phyloP scores from a whole-genome alignment of 768 basidiomycete species.

The Polyporus arcularius region DNA sequence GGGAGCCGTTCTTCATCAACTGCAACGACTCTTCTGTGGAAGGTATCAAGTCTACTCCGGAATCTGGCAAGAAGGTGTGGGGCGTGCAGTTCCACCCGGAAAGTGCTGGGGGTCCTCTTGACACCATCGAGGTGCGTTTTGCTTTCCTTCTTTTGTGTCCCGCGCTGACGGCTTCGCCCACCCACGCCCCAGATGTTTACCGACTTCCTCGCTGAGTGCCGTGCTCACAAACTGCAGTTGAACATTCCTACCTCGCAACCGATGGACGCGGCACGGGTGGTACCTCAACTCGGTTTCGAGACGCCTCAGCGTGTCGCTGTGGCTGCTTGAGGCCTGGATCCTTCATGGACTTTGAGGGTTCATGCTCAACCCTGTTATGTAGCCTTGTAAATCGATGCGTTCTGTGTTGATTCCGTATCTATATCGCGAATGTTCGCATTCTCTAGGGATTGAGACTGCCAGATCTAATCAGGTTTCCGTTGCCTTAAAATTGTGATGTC shows the following conservation, averaged over 20 bases:
- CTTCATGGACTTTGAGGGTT: neutral
- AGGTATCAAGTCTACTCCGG: constrained; percentile 92
- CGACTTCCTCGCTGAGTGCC: constrained; percentile 85
- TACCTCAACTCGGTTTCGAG: constrained; percentile 16
- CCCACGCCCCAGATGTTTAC: constrained; percentile 75
- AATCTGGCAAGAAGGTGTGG: constrained; percentile 91
- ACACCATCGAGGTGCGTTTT: constrained; percentile 86
- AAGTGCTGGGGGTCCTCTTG: constrained; percentile 96
- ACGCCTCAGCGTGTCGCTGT: constrained; percentile 27
- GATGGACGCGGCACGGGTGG: constrained; percentile 25
- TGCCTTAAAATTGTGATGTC: no score
- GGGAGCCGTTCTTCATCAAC: constrained; percentile 99
- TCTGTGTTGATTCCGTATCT: neutral
- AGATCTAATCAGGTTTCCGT: no score
- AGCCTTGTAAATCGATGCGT: neutral
- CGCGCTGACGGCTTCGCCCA: neutral
- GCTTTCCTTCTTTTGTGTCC: neutral
- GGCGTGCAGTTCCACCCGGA: constrained; percentile 99
- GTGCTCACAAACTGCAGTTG: constrained; percentile 48
- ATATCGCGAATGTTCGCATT: no score
- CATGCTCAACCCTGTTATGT: constrained; percentile 4
- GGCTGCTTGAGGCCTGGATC: constrained; percentile 21
- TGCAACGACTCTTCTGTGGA: constrained; percentile 99
- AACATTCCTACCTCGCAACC: constrained; percentile 13
- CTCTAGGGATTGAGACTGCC: no score